phyloP scores from a whole-genome alignment of 371 early-diverging fungal genomes.

The Mortierella sp. region DNA sequence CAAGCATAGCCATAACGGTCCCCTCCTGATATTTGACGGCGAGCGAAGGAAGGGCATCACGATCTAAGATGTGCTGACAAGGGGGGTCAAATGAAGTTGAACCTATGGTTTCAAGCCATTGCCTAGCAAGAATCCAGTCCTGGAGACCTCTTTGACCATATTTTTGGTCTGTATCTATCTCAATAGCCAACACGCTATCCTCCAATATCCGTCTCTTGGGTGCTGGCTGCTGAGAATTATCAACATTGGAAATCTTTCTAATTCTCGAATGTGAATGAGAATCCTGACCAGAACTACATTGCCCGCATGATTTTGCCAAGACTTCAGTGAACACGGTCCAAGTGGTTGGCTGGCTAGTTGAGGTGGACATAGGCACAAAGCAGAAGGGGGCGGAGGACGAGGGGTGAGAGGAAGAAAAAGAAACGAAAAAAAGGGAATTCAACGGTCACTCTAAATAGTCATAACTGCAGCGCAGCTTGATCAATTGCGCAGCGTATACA shows the following conservation, averaged over 20 bases:
- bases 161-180: neutral
- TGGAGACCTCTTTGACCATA: neutral
- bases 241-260: slow-evolving; percentile 5
- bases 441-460: slow-evolving; percentile 6
- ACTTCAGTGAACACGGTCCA: slow-evolving; percentile 26
- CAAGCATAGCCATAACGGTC: slow-evolving; percentile 14
- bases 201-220: slow-evolving; percentile 25
- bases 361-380: neutral
- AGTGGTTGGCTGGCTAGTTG: neutral
- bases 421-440: neutral
- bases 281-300: neutral
- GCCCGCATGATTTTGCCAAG: slow-evolving; percentile 4
- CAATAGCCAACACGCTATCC: neutral
- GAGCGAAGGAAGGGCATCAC: neutral
- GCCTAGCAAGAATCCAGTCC: slow-evolving; percentile 21
- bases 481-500: too few species aligned
- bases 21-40: slow-evolving; percentile 15
- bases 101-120: slow-evolving; percentile 18
- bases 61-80: slow-evolving; percentile 22
- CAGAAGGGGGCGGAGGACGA: neutral
- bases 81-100: neutral
- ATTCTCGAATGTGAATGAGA: neutral
- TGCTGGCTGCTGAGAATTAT: neutral
- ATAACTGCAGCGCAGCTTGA: slow-evolving; percentile 1
- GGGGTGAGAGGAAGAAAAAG: neutral